Evolutionary conservation across 225 moss, liverwort and hornwort genomes (phyloP), one percentile per base, ranked within the genome.

Genomic region (Ulota crispa): DNA sequence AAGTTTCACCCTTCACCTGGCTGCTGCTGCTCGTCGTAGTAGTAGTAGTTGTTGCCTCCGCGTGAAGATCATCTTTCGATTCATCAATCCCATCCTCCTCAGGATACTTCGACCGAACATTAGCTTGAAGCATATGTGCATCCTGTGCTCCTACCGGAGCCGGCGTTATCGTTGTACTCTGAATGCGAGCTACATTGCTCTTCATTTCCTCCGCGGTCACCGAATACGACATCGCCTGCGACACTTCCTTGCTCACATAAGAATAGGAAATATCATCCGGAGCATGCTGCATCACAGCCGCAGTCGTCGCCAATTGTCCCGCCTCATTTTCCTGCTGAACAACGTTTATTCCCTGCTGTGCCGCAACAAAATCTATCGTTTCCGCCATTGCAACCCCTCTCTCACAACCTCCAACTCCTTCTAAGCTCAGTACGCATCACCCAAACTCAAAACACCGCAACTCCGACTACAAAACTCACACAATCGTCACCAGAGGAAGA

Each of bases 151-250:
- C 88, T 14, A 81, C 85, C 28, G 88, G 85, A 13, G 85, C 81
- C 4, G 68, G 85, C 26, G 78, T 88, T 16, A 65, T 78, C 26
- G 91, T 85, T 13, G 72, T 73, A 62, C 71, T 77, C 70, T 83
- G 82, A 9, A 83, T 85, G 20, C 85, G 88, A 71, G 76, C 83
- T 68, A 77, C 78, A 23, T 24, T 64, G 43, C 86, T 91, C 60
- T 83, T 88, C 86, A 88, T 83, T 52, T 91, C 91, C 7, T 89
- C 91, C 5, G 88, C 84, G 2, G 79, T 83, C 72, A 81, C 79
- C 23, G 85, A 85, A 70, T 85, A 83, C 9, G 88, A 81, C 85
- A 91, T 71, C 32, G 87, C 87, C 64, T 88, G 86, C 34, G 81
- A 75, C 19, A 88, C 78, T 56, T 87, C 91, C 60, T 76, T 87